Base-by-base conservation (phyloP, 2,329 filamentous ascomycete genomes). In the Hirsutella thompsonii region DNA sequence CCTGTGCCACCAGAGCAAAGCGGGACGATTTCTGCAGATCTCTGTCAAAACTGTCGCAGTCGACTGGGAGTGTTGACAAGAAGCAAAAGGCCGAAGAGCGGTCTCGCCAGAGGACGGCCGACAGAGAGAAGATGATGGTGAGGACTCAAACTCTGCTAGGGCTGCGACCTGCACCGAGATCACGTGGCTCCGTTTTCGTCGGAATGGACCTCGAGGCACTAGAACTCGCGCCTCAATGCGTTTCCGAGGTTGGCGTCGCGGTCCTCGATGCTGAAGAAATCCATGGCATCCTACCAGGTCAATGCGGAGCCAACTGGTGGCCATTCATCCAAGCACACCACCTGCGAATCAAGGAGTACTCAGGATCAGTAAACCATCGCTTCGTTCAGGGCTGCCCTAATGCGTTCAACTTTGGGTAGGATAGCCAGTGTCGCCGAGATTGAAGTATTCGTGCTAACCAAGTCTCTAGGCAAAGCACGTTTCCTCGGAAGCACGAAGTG, bases 191-290 rank as follows among this genome's bases (percentile, higher is more conserved):
- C 5, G 69, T 93, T 8, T 82, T 95, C 49, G 67, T 94, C 44
- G 78, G 74, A 46, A 68, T 96, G 36, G 92, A 98, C 51, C 66
- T 92, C 26, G 92, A 98, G 59, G 79, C 81, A 1, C 85, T 80
- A 43, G 92, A 98, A 57, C 61, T 63, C 19, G 67, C 74, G 36
- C 73, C 77, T 11, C 64, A 69, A 28, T 66, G 74, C 11, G 72
- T 96, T 44, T 94, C 89, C 0, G 92, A 98, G 58, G 70, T 98
- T 32, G 92, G 92, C 1, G 68, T 98, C 33, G 81, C 86, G 1
- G 79, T 81, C 3, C 67, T 96, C 0, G 88, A 96, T 55, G 88
- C 83, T 1, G 50, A 59, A 4, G 59, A 72, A 30, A 55, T 87
- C 19, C 51, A 60, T 1, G 62, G 58, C 8, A 46, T 78, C 1